Percentiles rank a stretch among this genome's conserved stretches.
phyloP scores from a whole-genome alignment of 495 filamentous ascomycete species.

The Penicillium nucicola region DNA sequence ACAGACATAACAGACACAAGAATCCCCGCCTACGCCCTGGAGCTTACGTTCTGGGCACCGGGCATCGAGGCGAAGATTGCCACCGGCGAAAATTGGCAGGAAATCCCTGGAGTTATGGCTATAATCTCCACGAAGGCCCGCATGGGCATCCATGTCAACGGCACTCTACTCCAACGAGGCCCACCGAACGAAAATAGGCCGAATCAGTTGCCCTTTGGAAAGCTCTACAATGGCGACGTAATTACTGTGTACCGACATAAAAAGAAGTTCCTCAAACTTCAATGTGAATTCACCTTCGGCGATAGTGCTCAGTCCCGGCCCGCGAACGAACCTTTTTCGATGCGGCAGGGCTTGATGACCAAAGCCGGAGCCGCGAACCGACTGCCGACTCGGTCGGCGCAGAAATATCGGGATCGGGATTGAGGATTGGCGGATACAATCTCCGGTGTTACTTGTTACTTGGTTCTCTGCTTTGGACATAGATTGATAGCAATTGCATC shows the following conservation, averaged over 20 bases:
- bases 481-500: constrained; percentile 20
- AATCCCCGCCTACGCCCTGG: constrained; percentile 78
- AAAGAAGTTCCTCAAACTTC: constrained; percentile 42
- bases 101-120: constrained; percentile 49
- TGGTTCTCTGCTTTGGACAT: constrained; percentile 13
- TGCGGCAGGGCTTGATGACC: constrained; percentile 31
- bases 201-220: constrained; percentile 57
- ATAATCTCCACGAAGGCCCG: constrained; percentile 72
- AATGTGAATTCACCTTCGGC: constrained; percentile 54
- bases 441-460: not conserved
- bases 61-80: constrained; percentile 55
- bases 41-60: constrained; percentile 68
- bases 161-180: constrained; percentile 46
- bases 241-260: constrained; percentile 59
- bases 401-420: constrained; percentile 3
- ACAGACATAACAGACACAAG: constrained; percentile 55
- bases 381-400: constrained; percentile 14
- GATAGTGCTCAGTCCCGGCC: constrained; percentile 45
- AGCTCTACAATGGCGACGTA: constrained; percentile 68
- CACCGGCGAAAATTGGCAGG: constrained; percentile 57
- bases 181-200: constrained; percentile 42
- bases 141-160: constrained; percentile 71
- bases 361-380: constrained; percentile 28
- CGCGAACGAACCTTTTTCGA: constrained; percentile 36
- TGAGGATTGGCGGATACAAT: not conserved